Conservation (phyloP, 2,329 filamentous ascomycete species). For the Claviceps arundinis region DNA sequence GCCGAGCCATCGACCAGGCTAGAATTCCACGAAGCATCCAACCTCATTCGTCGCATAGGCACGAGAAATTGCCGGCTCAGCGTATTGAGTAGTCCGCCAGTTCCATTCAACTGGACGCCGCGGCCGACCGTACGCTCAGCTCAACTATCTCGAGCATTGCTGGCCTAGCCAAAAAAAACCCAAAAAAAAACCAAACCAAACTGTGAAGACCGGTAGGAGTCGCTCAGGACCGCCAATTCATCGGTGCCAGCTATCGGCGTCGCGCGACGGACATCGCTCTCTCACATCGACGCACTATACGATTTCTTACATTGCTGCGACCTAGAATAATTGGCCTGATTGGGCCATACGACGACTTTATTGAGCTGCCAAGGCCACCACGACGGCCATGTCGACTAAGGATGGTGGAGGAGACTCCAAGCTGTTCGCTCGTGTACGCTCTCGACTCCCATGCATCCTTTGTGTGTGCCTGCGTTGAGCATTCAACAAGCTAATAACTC, state of each 20-base stretch:
- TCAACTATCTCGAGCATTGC: background rate
- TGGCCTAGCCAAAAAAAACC: background rate
- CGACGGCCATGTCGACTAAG: constrained; percentile 37
- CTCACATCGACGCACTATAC: background rate
- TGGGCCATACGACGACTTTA: background rate
- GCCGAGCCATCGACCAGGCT: background rate
- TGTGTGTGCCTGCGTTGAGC: constrained; percentile 34
- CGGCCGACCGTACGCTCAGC: background rate
- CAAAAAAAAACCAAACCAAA: background rate
- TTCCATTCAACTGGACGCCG: background rate
- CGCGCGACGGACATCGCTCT: constrained; percentile 7
- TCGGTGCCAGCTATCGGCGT: constrained; percentile 4
- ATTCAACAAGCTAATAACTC: constrained; percentile 37
- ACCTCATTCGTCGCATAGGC: background rate
- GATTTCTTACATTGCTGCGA: background rate
- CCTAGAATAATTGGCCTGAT: background rate
- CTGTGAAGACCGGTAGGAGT: constrained; percentile 1
- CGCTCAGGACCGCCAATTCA: background rate
- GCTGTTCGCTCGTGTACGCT: constrained; percentile 88
- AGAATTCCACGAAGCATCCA: background rate
- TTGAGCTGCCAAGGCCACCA: background rate
- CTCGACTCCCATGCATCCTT: constrained; percentile 16
- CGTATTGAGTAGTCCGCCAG: background rate
- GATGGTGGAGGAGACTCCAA: constrained; percentile 83
- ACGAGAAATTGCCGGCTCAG: background rate